phyloP scores from a whole-genome alignment of 352 stramenopile genomes.

The Peronospora tabacina region DNA sequence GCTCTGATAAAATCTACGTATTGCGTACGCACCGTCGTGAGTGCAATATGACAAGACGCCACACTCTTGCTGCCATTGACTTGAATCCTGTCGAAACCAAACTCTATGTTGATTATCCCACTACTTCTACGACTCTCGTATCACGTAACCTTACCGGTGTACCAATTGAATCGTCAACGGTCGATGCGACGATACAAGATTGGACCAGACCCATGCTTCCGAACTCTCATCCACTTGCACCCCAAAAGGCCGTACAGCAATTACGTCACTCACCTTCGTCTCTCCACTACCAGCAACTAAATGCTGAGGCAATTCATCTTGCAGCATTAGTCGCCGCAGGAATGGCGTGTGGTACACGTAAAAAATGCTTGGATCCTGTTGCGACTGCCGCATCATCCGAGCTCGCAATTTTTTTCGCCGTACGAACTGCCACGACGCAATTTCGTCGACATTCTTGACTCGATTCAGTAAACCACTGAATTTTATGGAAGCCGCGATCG shows the following conservation, averaged over 20 bases:
- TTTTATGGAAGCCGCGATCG: conserved; percentile 34
- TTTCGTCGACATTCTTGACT: conserved; percentile 49
- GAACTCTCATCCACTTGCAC: conserved; percentile 65
- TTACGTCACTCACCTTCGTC: conserved; percentile 25
- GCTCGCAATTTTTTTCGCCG: conserved; percentile 66
- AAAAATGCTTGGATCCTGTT: conserved; percentile 60
- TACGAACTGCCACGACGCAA: conserved; percentile 54
- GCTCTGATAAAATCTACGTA: not conserved
- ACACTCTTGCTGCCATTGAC: conserved; percentile 27
- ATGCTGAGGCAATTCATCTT: conserved; percentile 42
- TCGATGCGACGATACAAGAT: conserved; percentile 55
- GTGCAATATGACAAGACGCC: conserved; percentile 46
- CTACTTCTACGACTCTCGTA: not conserved
- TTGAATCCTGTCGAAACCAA: conserved; percentile 15
- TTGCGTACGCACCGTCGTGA: conserved; percentile 37
- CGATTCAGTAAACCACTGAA: conserved; percentile 52
- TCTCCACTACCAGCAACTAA: conserved; percentile 7
- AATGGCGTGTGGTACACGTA: conserved; percentile 82
- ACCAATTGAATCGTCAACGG: conserved; percentile 56
- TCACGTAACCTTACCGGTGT: conserved; percentile 32
- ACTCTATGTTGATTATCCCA: not conserved
- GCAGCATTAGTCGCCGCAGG: conserved; percentile 43
- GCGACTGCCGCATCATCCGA: conserved; percentile 58
- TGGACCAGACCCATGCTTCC: conserved; percentile 58
- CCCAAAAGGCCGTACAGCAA: conserved; percentile 63